These are phyloP conservation scores for Talaromyces sp. DNA, from an alignment of 2,329 filamentous ascomycete species.

Conservation along the genomic window DNA sequence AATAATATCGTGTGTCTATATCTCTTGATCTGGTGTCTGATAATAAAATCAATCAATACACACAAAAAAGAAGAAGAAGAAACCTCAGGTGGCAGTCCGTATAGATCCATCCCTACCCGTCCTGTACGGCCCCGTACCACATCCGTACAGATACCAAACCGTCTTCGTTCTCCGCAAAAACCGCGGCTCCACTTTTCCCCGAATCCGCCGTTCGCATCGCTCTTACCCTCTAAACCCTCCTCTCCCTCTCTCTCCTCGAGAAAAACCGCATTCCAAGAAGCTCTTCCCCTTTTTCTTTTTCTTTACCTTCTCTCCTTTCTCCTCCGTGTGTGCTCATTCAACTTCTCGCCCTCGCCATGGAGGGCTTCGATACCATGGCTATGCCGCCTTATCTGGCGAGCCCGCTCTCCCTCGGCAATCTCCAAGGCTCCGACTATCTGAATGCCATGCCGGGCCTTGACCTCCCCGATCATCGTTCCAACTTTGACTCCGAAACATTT, in stretches of 20 bases:
- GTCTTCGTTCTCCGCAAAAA: slow-evolving; percentile 32
- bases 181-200: slow-evolving; percentile 33
- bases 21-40: no score
- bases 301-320: slow-evolving; percentile 10
- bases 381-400: slow-evolving; percentile 64
- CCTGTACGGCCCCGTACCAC: background rate
- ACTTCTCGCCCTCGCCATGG: slow-evolving; percentile 42
- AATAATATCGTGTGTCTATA: no score
- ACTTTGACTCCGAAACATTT: slow-evolving; percentile 63
- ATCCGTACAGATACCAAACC: slow-evolving; percentile 4
- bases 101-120: no score
- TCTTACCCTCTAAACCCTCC: slow-evolving; percentile 1
- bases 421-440: slow-evolving; percentile 52
- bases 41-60: no score
- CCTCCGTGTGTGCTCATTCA: slow-evolving; percentile 1
- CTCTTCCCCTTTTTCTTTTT: slow-evolving; percentile 6
- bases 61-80: no score
- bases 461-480: slow-evolving; percentile 60
- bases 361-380: slow-evolving; percentile 62
- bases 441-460: slow-evolving; percentile 57
- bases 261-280: slow-evolving; percentile 7
- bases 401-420: slow-evolving; percentile 58
- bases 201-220: slow-evolving; percentile 29
- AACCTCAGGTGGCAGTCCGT: no score
- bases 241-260: slow-evolving; percentile 1